A percentile compares a stretch with the other conserved stretches of the same genome.
phyloP scores from a whole-genome alignment of 768 basidiomycete genomes.

The Suillus discolor region DNA sequence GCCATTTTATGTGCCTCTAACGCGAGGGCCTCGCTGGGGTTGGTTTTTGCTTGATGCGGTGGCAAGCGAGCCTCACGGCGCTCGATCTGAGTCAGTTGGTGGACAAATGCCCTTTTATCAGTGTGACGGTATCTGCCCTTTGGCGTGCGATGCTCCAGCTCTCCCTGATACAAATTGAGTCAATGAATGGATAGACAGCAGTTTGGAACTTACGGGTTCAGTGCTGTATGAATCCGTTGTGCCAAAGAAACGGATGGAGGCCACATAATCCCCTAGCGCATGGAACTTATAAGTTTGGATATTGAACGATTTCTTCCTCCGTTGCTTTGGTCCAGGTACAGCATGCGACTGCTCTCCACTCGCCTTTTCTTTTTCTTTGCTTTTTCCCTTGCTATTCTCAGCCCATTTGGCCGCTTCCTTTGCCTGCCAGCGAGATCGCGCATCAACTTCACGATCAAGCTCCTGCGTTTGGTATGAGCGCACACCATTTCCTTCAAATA shows the following conservation, averaged over 20 bases:
- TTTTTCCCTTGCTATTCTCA: too few relatives aligned
- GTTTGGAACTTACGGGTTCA: slow-evolving; percentile 26
- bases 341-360: too few relatives aligned
- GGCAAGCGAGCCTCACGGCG: too few relatives aligned
- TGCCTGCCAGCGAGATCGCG: slow-evolving; percentile 16
- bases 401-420: neutral
- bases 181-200: neutral
- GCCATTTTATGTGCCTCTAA: too few relatives aligned
- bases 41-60: too few relatives aligned
- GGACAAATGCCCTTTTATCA: too few relatives aligned
- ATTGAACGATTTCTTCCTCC: slow-evolving; percentile 19
- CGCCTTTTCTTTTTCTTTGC: too few relatives aligned
- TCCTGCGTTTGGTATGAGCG: slow-evolving; percentile 23
- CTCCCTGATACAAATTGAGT: too few relatives aligned
- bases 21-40: too few relatives aligned
- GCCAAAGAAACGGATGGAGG: slow-evolving; percentile 26
- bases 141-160: too few relatives aligned
- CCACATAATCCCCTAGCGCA: slow-evolving; percentile 32
- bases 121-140: too few relatives aligned
- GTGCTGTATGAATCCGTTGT: slow-evolving; percentile 38
- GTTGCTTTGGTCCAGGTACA: neutral
- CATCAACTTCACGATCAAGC: slow-evolving; percentile 9
- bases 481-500: slow-evolving; percentile 25
- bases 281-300: slow-evolving; percentile 36
- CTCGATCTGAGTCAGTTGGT: too few relatives aligned